These are phyloP conservation scores for Drosera capensis DNA, from an alignment of 148 eudicot species.

Conservation along the genomic window DNA sequence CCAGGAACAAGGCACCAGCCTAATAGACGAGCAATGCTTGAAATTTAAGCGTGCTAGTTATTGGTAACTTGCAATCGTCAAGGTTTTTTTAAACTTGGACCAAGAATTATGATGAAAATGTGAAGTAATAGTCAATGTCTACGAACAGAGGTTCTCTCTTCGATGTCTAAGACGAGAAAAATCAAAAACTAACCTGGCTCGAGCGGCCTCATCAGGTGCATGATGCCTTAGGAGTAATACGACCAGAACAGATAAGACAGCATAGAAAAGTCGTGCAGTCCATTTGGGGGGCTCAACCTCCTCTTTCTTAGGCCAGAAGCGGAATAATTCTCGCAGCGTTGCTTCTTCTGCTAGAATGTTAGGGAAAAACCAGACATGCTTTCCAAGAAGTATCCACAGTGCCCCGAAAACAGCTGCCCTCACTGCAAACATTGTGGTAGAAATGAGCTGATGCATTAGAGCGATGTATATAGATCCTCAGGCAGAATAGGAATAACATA, in stretches of 20 bases:
- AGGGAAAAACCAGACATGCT: conserved; percentile 89
- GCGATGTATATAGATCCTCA: no score
- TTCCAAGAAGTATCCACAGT: conserved; percentile 68
- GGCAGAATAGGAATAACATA: no score
- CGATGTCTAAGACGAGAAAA: neutral
- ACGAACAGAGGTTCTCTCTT: neutral
- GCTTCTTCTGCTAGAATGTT: conserved; percentile 99
- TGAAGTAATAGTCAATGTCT: neutral
- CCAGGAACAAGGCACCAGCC: no score
- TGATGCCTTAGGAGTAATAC: conserved; percentile 79
- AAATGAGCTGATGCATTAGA: no score
- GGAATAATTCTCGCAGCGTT: conserved; percentile 75
- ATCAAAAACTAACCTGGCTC: conserved; percentile 58
- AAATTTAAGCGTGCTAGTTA: no score
- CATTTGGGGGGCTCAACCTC: conserved; percentile 88
- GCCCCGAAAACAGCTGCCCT: conserved; percentile 80
- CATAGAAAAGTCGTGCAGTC: conserved; percentile 79
- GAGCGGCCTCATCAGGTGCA: conserved; percentile 99
- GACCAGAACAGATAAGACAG: conserved; percentile 42
- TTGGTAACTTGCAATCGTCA: neutral
- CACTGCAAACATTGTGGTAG: conserved; percentile 28
- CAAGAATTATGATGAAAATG: neutral
- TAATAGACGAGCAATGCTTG: no score
- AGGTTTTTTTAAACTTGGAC: no score
- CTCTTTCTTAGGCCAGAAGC: conserved; percentile 90